A percentile compares a stretch with the other conserved stretches of the same genome.
Evolutionary conservation across 1,284 basidiomycete species (phyloP).

Genomic region (Cryptococcus floricola): DNA sequence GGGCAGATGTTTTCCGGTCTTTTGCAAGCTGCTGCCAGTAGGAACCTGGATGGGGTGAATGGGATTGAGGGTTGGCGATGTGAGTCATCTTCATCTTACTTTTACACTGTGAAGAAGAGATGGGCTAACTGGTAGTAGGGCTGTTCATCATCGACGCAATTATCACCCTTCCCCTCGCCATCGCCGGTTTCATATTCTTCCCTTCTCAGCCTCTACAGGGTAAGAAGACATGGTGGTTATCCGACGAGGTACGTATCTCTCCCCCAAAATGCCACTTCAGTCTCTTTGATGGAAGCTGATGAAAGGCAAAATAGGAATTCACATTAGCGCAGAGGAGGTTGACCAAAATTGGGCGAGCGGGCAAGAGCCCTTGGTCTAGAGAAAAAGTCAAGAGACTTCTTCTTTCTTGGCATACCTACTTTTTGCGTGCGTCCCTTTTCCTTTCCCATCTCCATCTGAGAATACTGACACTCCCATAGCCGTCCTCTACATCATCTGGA

Average conservation of each 20-base stretch:
- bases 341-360: constrained; percentile 17
- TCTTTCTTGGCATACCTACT: constrained; percentile 35
- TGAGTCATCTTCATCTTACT: background rate
- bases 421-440: constrained; percentile 25
- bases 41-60: constrained; percentile 30
- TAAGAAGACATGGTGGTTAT: constrained; percentile 28
- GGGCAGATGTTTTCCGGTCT: constrained; percentile 40
- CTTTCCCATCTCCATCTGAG: background rate
- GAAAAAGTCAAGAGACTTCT: constrained; percentile 20
- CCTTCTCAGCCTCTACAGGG: constrained; percentile 32
- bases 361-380: constrained; percentile 21
- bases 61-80: constrained; percentile 38
- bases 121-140: constrained; percentile 11
- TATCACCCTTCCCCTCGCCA: constrained; percentile 41
- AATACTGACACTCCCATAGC: constrained; percentile 9
- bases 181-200: constrained; percentile 33
- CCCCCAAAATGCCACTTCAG: too few species aligned
- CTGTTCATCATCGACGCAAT: constrained; percentile 41
- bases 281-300: constrained; percentile 17
- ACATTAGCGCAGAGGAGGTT: constrained; percentile 23
- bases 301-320: constrained; percentile 9
- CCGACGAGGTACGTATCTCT: background rate
- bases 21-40: constrained; percentile 41
- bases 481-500: constrained; percentile 29
- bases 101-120: too few species aligned